phyloP scores from a whole-genome alignment of 2,329 filamentous ascomycete genomes.

The Fusarium sterilihyphosum region DNA sequence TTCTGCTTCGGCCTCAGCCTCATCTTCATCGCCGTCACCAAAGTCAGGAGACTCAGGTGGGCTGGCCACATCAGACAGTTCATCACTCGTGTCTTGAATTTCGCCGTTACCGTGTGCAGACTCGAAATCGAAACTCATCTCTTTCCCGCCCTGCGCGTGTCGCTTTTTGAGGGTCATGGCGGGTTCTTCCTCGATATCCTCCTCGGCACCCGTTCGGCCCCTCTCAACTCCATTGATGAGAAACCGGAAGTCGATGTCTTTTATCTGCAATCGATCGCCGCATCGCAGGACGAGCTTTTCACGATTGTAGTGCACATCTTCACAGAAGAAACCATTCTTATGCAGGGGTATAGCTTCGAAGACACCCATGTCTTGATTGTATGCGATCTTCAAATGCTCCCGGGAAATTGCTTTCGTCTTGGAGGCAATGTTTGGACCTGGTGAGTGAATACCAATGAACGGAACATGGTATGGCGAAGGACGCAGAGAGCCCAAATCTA shows the following conservation, averaged over 20 bases:
- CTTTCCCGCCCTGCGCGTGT: constrained; percentile 68
- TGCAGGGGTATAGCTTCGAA: constrained; percentile 73
- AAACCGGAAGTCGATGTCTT: constrained; percentile 75
- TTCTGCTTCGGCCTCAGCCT: constrained; percentile 33
- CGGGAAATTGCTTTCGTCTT: constrained; percentile 79
- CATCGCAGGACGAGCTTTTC: constrained; percentile 68
- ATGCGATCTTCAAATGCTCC: constrained; percentile 77
- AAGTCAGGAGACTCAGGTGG: constrained; percentile 54
- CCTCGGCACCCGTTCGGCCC: constrained; percentile 68
- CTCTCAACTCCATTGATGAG: constrained; percentile 71
- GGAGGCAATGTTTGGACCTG: constrained; percentile 66
- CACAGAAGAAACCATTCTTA: constrained; percentile 75
- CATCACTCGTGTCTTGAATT: constrained; percentile 65
- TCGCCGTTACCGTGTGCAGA: constrained; percentile 67
- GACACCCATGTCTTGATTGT: constrained; percentile 68
- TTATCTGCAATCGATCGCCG: constrained; percentile 76
- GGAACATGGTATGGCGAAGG: constrained; percentile 71
- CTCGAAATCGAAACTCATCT: constrained; percentile 80
- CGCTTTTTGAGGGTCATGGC: constrained; percentile 56
- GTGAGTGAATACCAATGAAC: constrained; percentile 78
- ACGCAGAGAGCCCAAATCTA: constrained; percentile 68
- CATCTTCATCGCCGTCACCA: constrained; percentile 49
- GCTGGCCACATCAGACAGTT: constrained; percentile 57
- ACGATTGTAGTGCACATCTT: constrained; percentile 67
- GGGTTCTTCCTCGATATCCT: constrained; percentile 60